A percentile compares a stretch with the other conserved stretches of the same genome.
Evolutionary conservation across 345 rosid species (phyloP).

Genomic region (Diplotaxis tenuifolia): DNA sequence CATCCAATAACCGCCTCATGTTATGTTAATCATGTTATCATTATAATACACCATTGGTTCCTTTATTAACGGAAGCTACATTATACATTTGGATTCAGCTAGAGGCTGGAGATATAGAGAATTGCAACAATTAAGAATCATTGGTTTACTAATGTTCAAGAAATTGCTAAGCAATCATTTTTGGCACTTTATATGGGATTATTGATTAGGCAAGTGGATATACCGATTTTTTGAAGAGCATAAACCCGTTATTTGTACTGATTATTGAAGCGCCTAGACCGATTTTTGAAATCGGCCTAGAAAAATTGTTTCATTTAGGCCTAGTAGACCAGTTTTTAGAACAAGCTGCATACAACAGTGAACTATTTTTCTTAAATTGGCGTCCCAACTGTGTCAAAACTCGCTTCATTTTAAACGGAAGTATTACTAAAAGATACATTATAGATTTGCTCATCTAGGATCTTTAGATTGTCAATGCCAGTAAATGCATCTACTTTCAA

Average conservation of each 20-base stretch:
- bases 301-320: too few relatives aligned
- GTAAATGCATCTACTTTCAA: not conserved
- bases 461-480: not conserved
- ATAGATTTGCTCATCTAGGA: not conserved
- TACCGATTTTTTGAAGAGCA: too few relatives aligned
- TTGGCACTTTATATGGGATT: too few relatives aligned
- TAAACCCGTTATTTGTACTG: too few relatives aligned
- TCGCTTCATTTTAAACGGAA: too few relatives aligned
- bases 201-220: too few relatives aligned
- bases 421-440: too few relatives aligned
- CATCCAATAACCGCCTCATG: conserved; percentile 40
- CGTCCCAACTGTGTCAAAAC: not conserved
- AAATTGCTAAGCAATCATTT: too few relatives aligned
- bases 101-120: not conserved
- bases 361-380: not conserved
- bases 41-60: not conserved
- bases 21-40: not conserved
- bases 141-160: too few relatives aligned
- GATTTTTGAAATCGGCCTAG: too few relatives aligned
- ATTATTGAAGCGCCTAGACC: too few relatives aligned
- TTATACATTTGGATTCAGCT: not conserved
- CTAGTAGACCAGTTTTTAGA: too few relatives aligned
- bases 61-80: not conserved
- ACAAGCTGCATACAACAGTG: not conserved
- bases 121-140: not conserved